Conservation (phyloP, 2,329 filamentous ascomycete species). For the Arthrobotrys iridis region DNA sequence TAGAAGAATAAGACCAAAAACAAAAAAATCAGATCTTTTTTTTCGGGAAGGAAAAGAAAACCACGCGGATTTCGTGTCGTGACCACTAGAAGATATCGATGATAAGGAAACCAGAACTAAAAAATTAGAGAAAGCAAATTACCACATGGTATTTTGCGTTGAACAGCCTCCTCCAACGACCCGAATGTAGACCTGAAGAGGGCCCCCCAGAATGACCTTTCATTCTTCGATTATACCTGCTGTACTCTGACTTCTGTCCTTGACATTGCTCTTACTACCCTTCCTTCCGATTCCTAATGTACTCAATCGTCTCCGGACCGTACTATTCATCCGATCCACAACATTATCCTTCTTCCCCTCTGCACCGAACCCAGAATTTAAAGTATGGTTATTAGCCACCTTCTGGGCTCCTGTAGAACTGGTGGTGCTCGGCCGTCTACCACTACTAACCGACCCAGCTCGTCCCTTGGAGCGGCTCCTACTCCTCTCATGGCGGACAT, state of each 20-base stretch:
- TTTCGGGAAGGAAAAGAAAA: not conserved
- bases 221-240: conserved; percentile 46
- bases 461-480: conserved; percentile 50
- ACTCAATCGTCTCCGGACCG: conserved; percentile 80
- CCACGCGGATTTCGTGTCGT: not conserved
- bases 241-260: conserved; percentile 45
- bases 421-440: conserved; percentile 47
- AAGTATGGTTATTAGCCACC: conserved; percentile 30
- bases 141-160: conserved; percentile 36
- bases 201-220: not conserved
- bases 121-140: not conserved
- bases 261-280: conserved; percentile 59
- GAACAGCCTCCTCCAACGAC: not conserved
- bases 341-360: conserved; percentile 53
- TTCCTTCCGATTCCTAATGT: conserved; percentile 74
- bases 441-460: conserved; percentile 45
- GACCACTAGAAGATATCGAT: not conserved
- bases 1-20: not conserved
- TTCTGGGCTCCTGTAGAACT: conserved; percentile 51
- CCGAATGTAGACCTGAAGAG: too few species aligned
- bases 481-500: conserved; percentile 45
- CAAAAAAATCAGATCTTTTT: not conserved
- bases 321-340: conserved; percentile 65
- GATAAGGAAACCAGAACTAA: conserved; percentile 1
- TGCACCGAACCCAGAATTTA: conserved; percentile 19